These are phyloP conservation scores for Dalbergia oliveri DNA, from an alignment of 306 rosid species.

Conservation along the genomic window DNA sequence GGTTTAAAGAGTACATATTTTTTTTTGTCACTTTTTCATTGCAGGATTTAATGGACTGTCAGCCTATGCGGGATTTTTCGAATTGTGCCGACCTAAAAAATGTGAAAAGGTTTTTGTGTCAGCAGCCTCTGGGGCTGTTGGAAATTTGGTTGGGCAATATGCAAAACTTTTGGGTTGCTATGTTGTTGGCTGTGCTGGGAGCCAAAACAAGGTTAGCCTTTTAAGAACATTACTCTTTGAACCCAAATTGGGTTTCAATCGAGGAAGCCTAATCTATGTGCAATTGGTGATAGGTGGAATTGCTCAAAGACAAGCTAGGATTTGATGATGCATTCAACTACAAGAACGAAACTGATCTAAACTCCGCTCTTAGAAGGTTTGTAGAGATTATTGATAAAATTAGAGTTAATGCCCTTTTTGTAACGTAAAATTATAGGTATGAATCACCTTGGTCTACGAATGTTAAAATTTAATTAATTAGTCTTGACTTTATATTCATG, in stretches of 20 bases:
- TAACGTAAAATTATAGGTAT: no score
- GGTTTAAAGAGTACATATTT: no score
- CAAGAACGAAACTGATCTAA: constrained; percentile 72
- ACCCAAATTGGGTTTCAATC: neutral
- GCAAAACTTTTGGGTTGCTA: constrained; percentile 82
- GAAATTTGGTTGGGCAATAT: constrained; percentile 75
- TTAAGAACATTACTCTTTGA: neutral
- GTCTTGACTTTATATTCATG: no score
- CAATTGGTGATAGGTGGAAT: constrained; percentile 52
- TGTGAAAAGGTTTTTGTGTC: constrained; percentile 85
- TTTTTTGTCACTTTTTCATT: neutral
- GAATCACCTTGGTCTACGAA: no score
- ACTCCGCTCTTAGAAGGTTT: constrained; percentile 68
- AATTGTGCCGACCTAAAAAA: constrained; percentile 64
- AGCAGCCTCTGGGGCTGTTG: constrained; percentile 76
- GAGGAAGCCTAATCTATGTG: neutral
- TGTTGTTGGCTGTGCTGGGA: constrained; percentile 84
- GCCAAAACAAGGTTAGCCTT: constrained; percentile 63
- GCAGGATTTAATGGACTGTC: constrained; percentile 72
- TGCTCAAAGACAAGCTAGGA: constrained; percentile 74
- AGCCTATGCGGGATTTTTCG: constrained; percentile 78
- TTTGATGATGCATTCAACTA: constrained; percentile 89
- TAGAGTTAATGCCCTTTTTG: no score
- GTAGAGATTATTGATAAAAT: neutral
- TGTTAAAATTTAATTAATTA: no score